Base-by-base conservation (phyloP, 805 yeast species). In the Starmerella etchellsii region DNA sequence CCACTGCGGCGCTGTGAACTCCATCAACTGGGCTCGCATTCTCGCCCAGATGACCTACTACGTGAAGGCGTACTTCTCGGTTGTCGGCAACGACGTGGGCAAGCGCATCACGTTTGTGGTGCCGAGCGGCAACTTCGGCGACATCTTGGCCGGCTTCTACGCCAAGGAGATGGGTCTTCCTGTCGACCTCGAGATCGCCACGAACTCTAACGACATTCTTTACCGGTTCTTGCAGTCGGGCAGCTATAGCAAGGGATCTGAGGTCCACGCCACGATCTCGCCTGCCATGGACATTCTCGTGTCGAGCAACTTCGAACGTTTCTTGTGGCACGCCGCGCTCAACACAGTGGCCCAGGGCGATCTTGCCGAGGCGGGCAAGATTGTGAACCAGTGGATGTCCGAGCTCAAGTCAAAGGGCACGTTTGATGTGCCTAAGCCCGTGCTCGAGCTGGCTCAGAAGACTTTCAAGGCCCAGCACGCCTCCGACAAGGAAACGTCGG, bases 281-380 rank as follows among this genome's bases (percentile, higher is more conserved):
- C 99, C 99, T 49, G 99, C 99, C 34, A 91, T 91, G 99, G 99
- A 91, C 62, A 91, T 91, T 55, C 73, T 84, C 54, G 83, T 91
- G 43, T 84, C 96, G 15, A 81, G 95, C 22, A 91, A 91, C 64
- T 91, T 91, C 57, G 99, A 91, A 69, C 80, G 99, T 64, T 74
- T 87, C 59, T 68, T 91, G 52, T 91, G 98, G 98, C 85, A 82
- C 58, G 72, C 87, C 59, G 81, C 87, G 22, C 76, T 87, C 59
- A 78, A 81, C 54, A 70, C 79, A 41, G 67, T 70, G 31, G 74
- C 79, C 20, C 42, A 52, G 8, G 49, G 47, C 28, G 76, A 76
- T 51, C 71, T 75, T 47, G 54, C 55, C 33, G 73, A 72, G 58
- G 91, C 98, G 11, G 96, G 97, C 50, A 63, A 67, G 43, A 71